phyloP scores from a whole-genome alignment of 192 early-diverging fungal genomes.

The Coemansia sp. region DNA sequence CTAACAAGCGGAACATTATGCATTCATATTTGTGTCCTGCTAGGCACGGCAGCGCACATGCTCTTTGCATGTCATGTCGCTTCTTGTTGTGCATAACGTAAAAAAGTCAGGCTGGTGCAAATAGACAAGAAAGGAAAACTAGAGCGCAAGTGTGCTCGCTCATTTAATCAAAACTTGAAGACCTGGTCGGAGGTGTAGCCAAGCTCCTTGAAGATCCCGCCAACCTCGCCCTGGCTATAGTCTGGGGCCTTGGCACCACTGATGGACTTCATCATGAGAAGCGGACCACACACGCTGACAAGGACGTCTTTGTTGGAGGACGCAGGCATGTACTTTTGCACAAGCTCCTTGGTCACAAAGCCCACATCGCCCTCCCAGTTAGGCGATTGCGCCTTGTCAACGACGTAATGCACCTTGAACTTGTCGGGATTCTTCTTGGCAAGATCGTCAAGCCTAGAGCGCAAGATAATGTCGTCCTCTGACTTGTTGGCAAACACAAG shows the following conservation, averaged over 20 bases:
- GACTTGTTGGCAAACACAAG: conserved; percentile 76
- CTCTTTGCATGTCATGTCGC: no score
- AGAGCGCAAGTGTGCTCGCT: not conserved
- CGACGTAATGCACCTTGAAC: conserved; percentile 66
- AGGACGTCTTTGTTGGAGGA: conserved; percentile 58
- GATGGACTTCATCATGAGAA: conserved; percentile 67
- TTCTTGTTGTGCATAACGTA: no score
- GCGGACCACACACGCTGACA: conserved; percentile 71
- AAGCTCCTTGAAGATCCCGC: conserved; percentile 80
- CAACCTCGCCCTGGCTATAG: conserved; percentile 79
- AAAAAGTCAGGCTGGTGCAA: no score
- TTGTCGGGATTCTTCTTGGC: conserved; percentile 61
- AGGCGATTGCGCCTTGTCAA: conserved; percentile 59
- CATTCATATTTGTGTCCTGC: no score
- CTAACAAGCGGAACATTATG: no score
- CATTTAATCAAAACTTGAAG: conserved; percentile 70
- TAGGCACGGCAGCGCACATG: no score
- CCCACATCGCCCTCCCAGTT: conserved; percentile 76
- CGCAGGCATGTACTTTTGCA: conserved; percentile 68
- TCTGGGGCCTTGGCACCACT: conserved; percentile 81
- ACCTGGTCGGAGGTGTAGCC: conserved; percentile 72
- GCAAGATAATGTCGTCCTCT: conserved; percentile 76
- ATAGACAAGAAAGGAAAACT: no score
- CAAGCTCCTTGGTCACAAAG: conserved; percentile 70
- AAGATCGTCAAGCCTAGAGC: conserved; percentile 64